phyloP scores from a whole-genome alignment of 2,329 filamentous ascomycete species.

The Penicillium sp. region DNA sequence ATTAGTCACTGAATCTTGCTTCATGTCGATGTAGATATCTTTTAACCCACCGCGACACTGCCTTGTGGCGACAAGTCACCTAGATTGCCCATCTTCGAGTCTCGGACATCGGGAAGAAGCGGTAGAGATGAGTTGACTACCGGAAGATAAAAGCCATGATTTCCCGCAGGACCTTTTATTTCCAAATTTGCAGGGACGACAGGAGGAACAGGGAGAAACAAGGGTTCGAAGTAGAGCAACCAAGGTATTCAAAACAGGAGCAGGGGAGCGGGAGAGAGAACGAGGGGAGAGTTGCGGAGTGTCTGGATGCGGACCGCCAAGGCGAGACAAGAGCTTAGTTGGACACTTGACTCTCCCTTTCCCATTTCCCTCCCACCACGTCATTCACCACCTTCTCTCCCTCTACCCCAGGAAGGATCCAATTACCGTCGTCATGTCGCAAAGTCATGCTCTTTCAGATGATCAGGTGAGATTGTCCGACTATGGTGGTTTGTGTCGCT shows the following conservation, averaged over 20 bases:
- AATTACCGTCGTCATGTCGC: slow-evolving; percentile 72
- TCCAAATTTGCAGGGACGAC: not conserved
- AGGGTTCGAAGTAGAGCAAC: slow-evolving; percentile 1
- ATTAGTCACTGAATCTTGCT: slow-evolving; percentile 14
- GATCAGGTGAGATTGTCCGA: slow-evolving; percentile 71
- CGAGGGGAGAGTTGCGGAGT: slow-evolving; percentile 9
- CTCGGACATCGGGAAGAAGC: slow-evolving; percentile 40
- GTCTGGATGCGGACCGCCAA: slow-evolving; percentile 25
- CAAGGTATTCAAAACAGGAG: slow-evolving; percentile 2
- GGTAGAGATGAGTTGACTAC: slow-evolving; percentile 42
- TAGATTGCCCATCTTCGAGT: slow-evolving; percentile 64
- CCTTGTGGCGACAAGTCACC: slow-evolving; percentile 75
- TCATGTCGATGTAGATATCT: not conserved
- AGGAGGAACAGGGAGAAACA: slow-evolving; percentile 1
- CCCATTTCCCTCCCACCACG: slow-evolving; percentile 19
- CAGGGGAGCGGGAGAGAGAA: slow-evolving; percentile 7
- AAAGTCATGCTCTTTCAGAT: slow-evolving; percentile 92
- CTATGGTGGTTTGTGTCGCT: slow-evolving; percentile 1
- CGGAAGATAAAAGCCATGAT: slow-evolving; percentile 21
- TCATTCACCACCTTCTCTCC: slow-evolving; percentile 15
- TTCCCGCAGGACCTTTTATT: not conserved
- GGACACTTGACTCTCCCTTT: slow-evolving; percentile 21
- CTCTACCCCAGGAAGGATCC: not conserved
- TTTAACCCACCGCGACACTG: slow-evolving; percentile 68
- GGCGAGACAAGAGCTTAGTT: slow-evolving; percentile 23